A percentile compares a stretch with the other conserved stretches of the same genome.
These are phyloP conservation scores for Rubia peregrina DNA, from an alignment of 305 asterid species.

Conservation along the genomic window DNA sequence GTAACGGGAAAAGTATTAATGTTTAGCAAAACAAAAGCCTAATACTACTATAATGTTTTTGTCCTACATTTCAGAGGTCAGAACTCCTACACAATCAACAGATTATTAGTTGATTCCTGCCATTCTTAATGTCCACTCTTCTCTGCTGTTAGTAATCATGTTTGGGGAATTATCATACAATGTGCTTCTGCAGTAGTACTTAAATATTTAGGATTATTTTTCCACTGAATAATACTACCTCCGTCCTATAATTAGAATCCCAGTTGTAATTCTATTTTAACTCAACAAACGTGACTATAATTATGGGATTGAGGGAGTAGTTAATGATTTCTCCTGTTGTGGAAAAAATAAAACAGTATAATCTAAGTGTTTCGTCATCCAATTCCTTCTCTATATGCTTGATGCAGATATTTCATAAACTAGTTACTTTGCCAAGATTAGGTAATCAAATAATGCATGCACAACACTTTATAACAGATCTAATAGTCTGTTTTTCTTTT, in stretches of 20 bases:
- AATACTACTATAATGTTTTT: neutral
- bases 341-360: neutral
- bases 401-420: neutral
- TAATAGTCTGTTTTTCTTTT: neutral
- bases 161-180: neutral
- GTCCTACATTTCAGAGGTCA: neutral
- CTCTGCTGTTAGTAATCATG: neutral
- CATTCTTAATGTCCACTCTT: neutral
- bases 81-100: neutral
- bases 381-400: neutral
- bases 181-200: no score
- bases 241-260: no score
- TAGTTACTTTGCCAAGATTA: neutral
- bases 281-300: no score
- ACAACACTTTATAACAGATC: neutral
- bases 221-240: no score
- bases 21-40: neutral
- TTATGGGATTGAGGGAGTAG: no score
- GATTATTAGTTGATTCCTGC: neutral
- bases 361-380: neutral
- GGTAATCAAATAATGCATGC: neutral
- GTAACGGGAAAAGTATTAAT: neutral
- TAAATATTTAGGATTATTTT: no score
- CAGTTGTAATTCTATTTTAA: no score
- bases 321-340: neutral